phyloP scores from a whole-genome alignment of 83 land plant genomes.

The Picea mariana region DNA sequence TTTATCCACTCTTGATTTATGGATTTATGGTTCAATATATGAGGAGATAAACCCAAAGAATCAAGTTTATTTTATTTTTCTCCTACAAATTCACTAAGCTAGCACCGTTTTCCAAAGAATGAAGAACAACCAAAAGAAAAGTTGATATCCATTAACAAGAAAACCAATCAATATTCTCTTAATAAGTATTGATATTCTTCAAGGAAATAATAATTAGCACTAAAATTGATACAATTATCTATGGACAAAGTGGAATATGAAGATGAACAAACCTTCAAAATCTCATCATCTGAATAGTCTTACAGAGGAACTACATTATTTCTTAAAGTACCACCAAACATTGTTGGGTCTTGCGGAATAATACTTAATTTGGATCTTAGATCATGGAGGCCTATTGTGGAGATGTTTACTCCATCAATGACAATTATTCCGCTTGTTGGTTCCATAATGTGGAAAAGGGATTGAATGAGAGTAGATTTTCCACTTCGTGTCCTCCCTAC shows the following conservation, averaged over 20 bases:
- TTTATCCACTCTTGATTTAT: background rate
- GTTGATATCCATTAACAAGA: background rate
- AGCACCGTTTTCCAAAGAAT: conserved; percentile 46
- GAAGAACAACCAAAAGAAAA: background rate
- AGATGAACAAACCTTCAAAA: conserved; percentile 62
- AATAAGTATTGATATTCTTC: background rate
- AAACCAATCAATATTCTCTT: background rate
- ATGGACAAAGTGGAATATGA: background rate
- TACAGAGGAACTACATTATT: conserved; percentile 69
- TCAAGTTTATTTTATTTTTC: conserved; percentile 52
- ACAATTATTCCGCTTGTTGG: conserved; percentile 60
- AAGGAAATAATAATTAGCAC: background rate
- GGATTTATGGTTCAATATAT: background rate
- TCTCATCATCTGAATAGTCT: conserved; percentile 63
- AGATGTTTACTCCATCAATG: too few relatives aligned
- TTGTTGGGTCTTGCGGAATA: background rate
- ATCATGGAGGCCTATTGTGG: too few relatives aligned
- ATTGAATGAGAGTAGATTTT: conserved; percentile 59
- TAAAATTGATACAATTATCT: too few relatives aligned
- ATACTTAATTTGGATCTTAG: too few relatives aligned
- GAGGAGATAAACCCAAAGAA: conserved; percentile 30
- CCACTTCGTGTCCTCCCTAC: conserved; percentile 92
- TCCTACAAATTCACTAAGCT: conserved; percentile 53
- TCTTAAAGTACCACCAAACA: conserved; percentile 78
- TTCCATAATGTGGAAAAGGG: conserved; percentile 62